phyloP scores from a whole-genome alignment of 2,329 filamentous ascomycete genomes.

The Samsoniella hepiali region DNA sequence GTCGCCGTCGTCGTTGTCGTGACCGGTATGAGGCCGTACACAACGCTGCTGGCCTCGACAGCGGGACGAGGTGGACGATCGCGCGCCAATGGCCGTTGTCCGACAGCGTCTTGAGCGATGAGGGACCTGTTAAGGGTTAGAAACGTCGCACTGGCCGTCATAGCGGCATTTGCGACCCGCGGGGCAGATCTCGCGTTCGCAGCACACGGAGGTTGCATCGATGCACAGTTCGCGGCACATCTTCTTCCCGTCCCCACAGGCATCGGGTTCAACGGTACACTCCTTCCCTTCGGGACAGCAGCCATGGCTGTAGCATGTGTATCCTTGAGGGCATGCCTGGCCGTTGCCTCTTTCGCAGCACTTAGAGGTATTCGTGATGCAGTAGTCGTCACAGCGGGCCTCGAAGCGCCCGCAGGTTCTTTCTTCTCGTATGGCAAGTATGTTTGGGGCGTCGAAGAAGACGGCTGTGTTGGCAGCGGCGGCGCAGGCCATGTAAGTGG shows the following conservation, averaged over 20 bases:
- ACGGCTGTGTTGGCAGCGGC: neutral
- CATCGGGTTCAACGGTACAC: conserved; percentile 9
- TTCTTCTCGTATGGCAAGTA: no score
- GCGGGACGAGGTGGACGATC: neutral
- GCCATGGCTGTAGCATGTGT: conserved; percentile 14
- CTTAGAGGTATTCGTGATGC: conserved; percentile 6
- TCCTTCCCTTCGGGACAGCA: conserved; percentile 14
- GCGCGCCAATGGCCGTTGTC: neutral
- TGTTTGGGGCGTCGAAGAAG: neutral
- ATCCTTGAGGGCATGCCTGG: conserved; percentile 13
- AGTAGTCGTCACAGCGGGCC: conserved; percentile 2
- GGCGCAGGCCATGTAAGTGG: neutral
- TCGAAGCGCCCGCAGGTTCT: neutral
- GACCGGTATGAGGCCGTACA: neutral
- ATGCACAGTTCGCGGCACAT: conserved; percentile 1
- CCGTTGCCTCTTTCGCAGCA: conserved; percentile 17
- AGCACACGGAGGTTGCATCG: conserved; percentile 11
- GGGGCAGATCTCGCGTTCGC: neutral
- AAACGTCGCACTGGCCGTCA: no score
- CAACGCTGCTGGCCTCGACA: neutral
- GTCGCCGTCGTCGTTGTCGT: neutral
- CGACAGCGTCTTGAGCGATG: neutral
- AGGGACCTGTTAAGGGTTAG: no score
- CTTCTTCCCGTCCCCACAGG: conserved; percentile 9
- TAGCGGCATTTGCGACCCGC: no score